A percentile compares a stretch with the other conserved stretches of the same genome.
These are phyloP conservation scores for Thermomyces lanuginosus DNA, from an alignment of 2,329 filamentous ascomycete genomes.

Conservation along the genomic window DNA sequence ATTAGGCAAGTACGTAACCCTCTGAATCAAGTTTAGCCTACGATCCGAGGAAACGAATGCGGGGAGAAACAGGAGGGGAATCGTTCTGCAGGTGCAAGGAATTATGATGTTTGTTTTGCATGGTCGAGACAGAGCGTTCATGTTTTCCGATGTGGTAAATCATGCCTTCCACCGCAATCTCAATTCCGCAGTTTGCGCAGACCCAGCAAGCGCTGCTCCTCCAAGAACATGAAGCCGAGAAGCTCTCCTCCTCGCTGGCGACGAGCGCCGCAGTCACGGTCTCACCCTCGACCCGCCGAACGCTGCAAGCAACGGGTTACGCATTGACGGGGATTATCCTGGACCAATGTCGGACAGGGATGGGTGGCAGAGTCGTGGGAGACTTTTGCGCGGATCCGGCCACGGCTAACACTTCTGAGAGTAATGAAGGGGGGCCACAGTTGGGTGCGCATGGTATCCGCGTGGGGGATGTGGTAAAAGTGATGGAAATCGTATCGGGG, in stretches of 20 bases:
- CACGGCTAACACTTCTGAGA: conserved; percentile 11
- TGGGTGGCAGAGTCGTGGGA: conserved; percentile 79
- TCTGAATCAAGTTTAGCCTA: conserved; percentile 22
- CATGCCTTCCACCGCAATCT: conserved; percentile 11
- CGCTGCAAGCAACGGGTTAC: conserved; percentile 26
- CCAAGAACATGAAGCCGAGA: conserved; percentile 30
- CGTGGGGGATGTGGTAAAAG: conserved; percentile 32
- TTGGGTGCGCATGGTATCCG: conserved; percentile 32
- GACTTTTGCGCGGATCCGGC: conserved; percentile 55
- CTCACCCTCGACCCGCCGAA: conserved; percentile 27
- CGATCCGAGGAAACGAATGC: conserved; percentile 23
- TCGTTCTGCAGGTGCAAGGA: neutral
- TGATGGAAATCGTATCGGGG: conserved; percentile 21
- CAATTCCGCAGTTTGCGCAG: conserved; percentile 27
- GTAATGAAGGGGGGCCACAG: conserved; percentile 23
- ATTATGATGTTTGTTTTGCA: conserved; percentile 1
- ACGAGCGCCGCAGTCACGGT: conserved; percentile 24
- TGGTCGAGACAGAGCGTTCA: neutral
- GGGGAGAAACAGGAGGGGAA: conserved; percentile 2
- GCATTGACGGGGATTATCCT: conserved; percentile 42
- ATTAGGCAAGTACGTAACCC: neutral
- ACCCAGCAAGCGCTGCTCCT: conserved; percentile 26
- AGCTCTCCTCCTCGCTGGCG: conserved; percentile 27
- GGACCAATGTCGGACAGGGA: conserved; percentile 62
- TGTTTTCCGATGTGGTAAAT: neutral